Base-by-base conservation (phyloP, 371 early-diverging fungal species). In the Mucor sp. region DNA sequence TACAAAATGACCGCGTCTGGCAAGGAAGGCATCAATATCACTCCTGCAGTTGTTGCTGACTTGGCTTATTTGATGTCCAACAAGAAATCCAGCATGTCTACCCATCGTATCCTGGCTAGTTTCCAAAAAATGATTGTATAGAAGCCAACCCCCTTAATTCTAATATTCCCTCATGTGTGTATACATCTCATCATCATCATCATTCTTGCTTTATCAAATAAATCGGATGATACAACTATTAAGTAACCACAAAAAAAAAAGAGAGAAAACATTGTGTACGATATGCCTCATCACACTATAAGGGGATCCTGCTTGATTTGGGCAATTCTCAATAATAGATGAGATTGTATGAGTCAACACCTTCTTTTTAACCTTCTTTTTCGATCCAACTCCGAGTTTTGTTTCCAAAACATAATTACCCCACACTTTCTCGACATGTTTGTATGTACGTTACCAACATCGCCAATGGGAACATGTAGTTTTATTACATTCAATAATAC, bases 1-100 rank as follows among this genome's bases (percentile, higher is more conserved):
- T 70, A 70, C 32, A 57, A 56, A 4, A 62, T 50, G 60, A n/a
- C 15, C 4, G 17, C 56, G 4, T 37, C 53, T 5, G 35, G 21
- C 8, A 23, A 58, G n/a, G 4, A 25, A 8, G 30, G 15, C 15
- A 21, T 33, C 37, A 66, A 62, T 19, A 4, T 66, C 1, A 65
- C 73, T 0, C 73, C 73, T 8, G 66, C 74, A 6, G 39, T 69
- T 0, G 44, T 66, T 30, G 66, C 69, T 56, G 74, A 73, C 33
- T 37, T 73, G 33, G 11, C 23, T 5, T 73, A 69, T 27, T 7
- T 68, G 3, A 17, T 72, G 9, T 65, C 62, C 0, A 25, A 19
- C 6, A 57, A 60, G 6, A 30, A 15, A 23, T 25, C 59, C 1
- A 11, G 12, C 2, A 5, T 28, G n/a, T 60, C 58, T 1, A 28